Evolutionary conservation across 2,329 filamentous ascomycete genomes (phyloP).

Genomic region (Harringtonia aguacate): DNA sequence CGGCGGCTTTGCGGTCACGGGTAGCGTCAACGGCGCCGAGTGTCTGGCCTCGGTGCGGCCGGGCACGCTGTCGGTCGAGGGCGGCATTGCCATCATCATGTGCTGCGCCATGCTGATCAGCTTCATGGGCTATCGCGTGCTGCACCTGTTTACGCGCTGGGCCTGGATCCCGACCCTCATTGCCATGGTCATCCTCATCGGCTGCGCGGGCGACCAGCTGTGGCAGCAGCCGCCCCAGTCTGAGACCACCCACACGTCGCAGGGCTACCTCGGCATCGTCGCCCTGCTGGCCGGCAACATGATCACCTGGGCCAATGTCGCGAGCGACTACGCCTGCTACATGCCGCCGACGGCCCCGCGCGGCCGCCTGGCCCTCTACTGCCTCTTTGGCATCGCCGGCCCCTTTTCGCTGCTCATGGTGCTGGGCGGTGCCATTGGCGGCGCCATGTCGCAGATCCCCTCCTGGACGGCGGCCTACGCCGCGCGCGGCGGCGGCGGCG

Average conservation of each 20-base stretch:
- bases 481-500: slow-evolving; percentile 41
- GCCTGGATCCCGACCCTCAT: slow-evolving; percentile 11
- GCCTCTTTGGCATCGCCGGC: slow-evolving; percentile 41
- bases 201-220: slow-evolving; percentile 5
- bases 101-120: slow-evolving; percentile 7
- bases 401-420: slow-evolving; percentile 50
- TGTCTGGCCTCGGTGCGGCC: slow-evolving; percentile 18
- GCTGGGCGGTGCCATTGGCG: slow-evolving; percentile 52
- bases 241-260: slow-evolving; percentile 19
- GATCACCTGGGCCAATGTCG: slow-evolving; percentile 48
- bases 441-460: slow-evolving; percentile 42
- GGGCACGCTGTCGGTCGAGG: slow-evolving; percentile 39
- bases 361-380: slow-evolving; percentile 38
- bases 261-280: slow-evolving; percentile 43
- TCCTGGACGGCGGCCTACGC: slow-evolving; percentile 42
- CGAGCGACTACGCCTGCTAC: slow-evolving; percentile 51
- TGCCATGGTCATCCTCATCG: slow-evolving; percentile 7
- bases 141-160: slow-evolving; percentile 10
- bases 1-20: slow-evolving; percentile 50
- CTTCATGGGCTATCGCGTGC: slow-evolving; percentile 10
- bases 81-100: slow-evolving; percentile 46
- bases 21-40: slow-evolving; percentile 48
- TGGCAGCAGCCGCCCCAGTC: not conserved
- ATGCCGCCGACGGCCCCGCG: slow-evolving; percentile 31
- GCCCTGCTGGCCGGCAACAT: slow-evolving; percentile 45